Evolutionary conservation across 2,329 filamentous ascomycete genomes (phyloP), one percentile per base, ranked within the genome.

Genomic region (Leptographium wingfieldii): DNA sequence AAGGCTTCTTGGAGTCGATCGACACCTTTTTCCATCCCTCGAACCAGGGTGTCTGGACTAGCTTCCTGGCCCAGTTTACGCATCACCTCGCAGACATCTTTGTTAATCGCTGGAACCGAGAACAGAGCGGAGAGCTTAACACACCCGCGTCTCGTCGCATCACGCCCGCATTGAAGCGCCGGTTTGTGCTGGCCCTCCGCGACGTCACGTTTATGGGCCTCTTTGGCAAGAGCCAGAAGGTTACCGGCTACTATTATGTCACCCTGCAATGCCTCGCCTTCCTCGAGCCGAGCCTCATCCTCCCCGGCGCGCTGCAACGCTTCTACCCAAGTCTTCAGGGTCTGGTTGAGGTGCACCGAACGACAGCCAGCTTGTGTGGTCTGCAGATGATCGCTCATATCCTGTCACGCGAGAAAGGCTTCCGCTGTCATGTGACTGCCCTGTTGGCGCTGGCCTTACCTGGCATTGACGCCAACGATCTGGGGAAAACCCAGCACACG

Each of bases 11-110:
- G 66, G 88, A 97, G 71, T 94, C 92, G 3, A 87, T 97, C 55
- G 94, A 99, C 72, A 99, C 94, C 0, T 99, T 99, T 73, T 99
- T 96, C 77, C 94, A 99, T 68, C 94, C 94, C 2, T 99, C 94
- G 2, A 99, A 99, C 71, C 89, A 92, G 58, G 94, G 94, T 16
- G 77, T 77, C 16, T 99, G 94, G 94, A 95, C 92, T 1, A 90
- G 85, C 67, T 88, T 92, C 65, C 76, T 99, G 52, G 87, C 91
- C 3, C 92, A 97, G 72, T 79, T 99, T 59, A 89, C 94, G 5
- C 92, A 92, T 70, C 96, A 95, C 72, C 78, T 99, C 6, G 87
- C 92, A 2, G 94, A 99, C 70, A 92, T 95, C 67, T 99, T 99
- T 71, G 90, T 99, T 52, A 94, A 95, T 74, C 86, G 94, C 58